A percentile compares a stretch with the other conserved stretches of the same genome.
Evolutionary conservation across 2,329 filamentous ascomycete species (phyloP).

Genomic region (Exophiala sideris): DNA sequence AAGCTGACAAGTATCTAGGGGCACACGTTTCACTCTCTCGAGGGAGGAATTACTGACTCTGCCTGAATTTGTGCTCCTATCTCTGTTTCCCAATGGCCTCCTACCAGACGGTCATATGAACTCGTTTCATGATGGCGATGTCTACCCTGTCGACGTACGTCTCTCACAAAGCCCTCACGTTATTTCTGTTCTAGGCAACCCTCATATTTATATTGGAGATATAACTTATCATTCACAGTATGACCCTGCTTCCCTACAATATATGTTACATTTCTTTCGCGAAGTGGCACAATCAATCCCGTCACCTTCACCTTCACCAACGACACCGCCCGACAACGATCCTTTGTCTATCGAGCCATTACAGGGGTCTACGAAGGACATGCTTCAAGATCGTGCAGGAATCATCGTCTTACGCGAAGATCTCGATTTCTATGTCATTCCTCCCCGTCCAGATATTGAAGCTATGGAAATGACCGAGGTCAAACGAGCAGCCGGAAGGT

Average conservation of each 20-base stretch:
- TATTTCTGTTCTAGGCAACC: constrained; percentile 28
- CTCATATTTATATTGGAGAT: constrained; percentile 45
- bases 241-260: constrained; percentile 91
- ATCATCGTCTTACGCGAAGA: constrained; percentile 97
- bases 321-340: constrained; percentile 58
- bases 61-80: constrained; percentile 93
- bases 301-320: constrained; percentile 64
- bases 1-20: constrained; percentile 54
- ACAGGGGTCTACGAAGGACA: constrained; percentile 66
- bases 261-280: constrained; percentile 99
- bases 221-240: constrained; percentile 66
- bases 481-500: constrained; percentile 84
- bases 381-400: constrained; percentile 82
- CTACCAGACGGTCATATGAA: constrained; percentile 96
- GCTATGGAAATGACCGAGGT: constrained; percentile 92
- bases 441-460: constrained; percentile 76
- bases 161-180: constrained; percentile 28
- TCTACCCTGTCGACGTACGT: constrained; percentile 95
- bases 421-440: constrained; percentile 95
- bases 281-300: constrained; percentile 95
- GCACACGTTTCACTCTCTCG: constrained; percentile 88
- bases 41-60: constrained; percentile 92
- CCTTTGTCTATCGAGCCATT: constrained; percentile 70
- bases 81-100: constrained; percentile 97
- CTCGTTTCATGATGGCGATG: constrained; percentile 85